Conservation (phyloP, 192 early-diverging fungal genomes). For the Dissophora ornata region DNA sequence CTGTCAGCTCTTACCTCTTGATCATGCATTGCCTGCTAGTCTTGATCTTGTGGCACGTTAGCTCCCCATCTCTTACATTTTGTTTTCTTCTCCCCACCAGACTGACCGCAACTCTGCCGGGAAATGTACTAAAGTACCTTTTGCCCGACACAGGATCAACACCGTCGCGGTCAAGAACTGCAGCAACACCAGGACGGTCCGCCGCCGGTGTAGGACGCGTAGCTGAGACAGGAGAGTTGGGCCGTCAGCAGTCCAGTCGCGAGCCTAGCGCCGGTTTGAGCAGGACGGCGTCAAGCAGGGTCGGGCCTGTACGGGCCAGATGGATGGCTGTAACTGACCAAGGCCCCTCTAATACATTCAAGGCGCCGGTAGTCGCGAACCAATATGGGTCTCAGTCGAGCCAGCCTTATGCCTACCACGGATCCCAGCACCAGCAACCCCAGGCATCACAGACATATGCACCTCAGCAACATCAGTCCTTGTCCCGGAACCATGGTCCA, state of each 20-base stretch:
- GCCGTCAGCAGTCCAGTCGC: slow-evolving; percentile 26
- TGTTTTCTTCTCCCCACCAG: slow-evolving; percentile 12
- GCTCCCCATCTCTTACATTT: slow-evolving; percentile 1
- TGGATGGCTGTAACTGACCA: slow-evolving; percentile 26
- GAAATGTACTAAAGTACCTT: slow-evolving; percentile 42
- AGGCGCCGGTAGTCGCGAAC: neutral
- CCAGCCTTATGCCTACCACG: slow-evolving; percentile 28
- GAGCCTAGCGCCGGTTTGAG: slow-evolving; percentile 18
- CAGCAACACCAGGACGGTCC: neutral
- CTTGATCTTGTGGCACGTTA: neutral
- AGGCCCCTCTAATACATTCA: slow-evolving; percentile 19
- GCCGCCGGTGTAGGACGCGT: slow-evolving; percentile 2
- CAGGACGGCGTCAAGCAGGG: slow-evolving; percentile 33
- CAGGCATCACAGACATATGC: neutral
- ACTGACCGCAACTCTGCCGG: slow-evolving; percentile 33
- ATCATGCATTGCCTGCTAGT: neutral
- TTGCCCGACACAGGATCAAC: slow-evolving; percentile 39
- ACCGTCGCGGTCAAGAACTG: neutral
- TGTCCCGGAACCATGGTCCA: slow-evolving; percentile 32
- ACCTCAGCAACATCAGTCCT: slow-evolving; percentile 4
- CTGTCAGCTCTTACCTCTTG: too few relatives aligned
- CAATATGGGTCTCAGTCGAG: slow-evolving; percentile 7
- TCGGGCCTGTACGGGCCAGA: slow-evolving; percentile 45
- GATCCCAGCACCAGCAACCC: slow-evolving; percentile 6
- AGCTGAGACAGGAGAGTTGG: slow-evolving; percentile 21